Conservation (phyloP, 495 filamentous ascomycete species). For the Hypoxylon intermedium region DNA sequence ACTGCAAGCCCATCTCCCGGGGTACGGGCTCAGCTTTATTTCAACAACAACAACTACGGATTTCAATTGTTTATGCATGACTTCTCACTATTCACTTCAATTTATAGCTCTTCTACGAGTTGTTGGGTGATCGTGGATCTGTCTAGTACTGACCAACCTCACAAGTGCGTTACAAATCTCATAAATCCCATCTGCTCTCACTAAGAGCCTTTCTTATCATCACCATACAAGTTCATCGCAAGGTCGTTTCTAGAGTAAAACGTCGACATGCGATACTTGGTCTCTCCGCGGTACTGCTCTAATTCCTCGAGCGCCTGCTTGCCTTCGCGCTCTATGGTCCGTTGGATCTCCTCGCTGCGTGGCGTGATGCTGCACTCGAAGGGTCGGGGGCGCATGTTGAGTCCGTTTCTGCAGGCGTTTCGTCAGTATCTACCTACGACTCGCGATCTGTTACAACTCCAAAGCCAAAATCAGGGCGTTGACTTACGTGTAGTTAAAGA, state of each 20-base stretch:
- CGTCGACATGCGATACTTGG: slow-evolving; percentile 63
- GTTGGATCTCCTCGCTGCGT: slow-evolving; percentile 56
- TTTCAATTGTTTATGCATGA: no score
- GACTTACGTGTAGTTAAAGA: slow-evolving; percentile 51
- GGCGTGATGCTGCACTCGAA: slow-evolving; percentile 59
- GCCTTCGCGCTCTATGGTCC: slow-evolving; percentile 63
- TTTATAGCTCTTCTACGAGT: no score
- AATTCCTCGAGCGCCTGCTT: slow-evolving; percentile 59
- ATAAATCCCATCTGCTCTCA: no score
- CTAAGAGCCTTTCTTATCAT: slow-evolving; percentile 17
- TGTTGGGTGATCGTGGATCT: no score
- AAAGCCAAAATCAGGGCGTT: no score
- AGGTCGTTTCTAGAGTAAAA: slow-evolving; percentile 48
- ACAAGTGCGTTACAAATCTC: no score
- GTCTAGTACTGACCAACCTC: no score
- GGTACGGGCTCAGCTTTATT: no score
- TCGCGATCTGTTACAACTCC: no score
- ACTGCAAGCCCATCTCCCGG: no score
- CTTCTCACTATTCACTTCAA: no score
- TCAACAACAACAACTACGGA: no score
- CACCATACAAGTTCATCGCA: slow-evolving; percentile 38
- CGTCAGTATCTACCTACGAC: slow-evolving; percentile 18
- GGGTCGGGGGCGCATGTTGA: slow-evolving; percentile 63
- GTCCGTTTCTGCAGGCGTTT: slow-evolving; percentile 54
- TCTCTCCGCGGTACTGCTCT: slow-evolving; percentile 64